Conservation (phyloP, 208 protist genomes). For the Wallacemonas rigidus region DNA sequence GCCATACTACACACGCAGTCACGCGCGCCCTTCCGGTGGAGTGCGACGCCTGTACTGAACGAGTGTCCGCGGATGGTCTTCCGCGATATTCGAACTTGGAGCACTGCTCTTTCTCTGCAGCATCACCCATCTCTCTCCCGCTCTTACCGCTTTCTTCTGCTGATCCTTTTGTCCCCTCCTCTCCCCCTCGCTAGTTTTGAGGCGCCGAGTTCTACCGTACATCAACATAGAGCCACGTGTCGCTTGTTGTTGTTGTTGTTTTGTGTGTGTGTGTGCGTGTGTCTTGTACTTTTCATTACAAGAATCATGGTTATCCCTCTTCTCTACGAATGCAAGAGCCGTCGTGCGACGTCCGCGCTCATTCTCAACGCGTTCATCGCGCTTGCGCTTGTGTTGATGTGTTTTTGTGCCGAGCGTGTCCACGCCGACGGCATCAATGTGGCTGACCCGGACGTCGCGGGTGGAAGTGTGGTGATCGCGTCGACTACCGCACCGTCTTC, state of each 20-base stretch:
- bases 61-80: too few relatives aligned
- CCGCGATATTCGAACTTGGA: too few relatives aligned
- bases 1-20: too few relatives aligned
- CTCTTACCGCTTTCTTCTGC: too few relatives aligned
- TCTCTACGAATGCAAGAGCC: neutral
- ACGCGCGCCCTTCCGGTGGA: too few relatives aligned
- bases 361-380: constrained; percentile 3
- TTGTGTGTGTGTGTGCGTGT: neutral
- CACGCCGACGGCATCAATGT: neutral
- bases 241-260: constrained; percentile 2
- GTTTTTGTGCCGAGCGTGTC: neutral
- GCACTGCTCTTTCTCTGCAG: too few relatives aligned
- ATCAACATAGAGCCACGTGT: neutral
- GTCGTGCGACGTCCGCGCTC: neutral
- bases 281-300: neutral
- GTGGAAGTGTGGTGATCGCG: neutral
- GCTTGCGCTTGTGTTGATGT: neutral
- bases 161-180: too few relatives aligned
- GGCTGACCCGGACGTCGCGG: neutral
- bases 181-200: too few relatives aligned
- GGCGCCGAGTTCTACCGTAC: too few relatives aligned
- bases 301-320: neutral
- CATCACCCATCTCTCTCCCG: too few relatives aligned
- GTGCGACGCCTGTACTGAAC: too few relatives aligned
- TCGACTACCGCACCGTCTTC: neutral